Percentiles rank a stretch among this genome's conserved stretches.
These are phyloP conservation scores for Notholithocarpus densiflorus DNA, from an alignment of 306 rosid species.

Conservation along the genomic window DNA sequence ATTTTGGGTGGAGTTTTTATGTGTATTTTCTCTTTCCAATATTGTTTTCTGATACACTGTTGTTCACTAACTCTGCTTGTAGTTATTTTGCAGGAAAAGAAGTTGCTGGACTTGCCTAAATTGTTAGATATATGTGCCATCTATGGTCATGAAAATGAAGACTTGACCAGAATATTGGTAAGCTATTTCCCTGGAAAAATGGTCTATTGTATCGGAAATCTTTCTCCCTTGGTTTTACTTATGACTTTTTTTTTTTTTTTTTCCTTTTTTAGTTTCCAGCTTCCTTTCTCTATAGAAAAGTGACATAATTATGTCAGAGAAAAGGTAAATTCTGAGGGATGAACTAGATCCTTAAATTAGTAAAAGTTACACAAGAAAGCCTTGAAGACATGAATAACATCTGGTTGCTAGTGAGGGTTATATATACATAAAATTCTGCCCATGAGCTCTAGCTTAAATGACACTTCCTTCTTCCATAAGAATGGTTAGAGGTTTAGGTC, in stretches of 20 bases:
- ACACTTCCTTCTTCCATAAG: no score
- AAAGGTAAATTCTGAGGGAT: not conserved
- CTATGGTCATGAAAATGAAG: slow-evolving; percentile 82
- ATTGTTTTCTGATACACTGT: slow-evolving; percentile 17
- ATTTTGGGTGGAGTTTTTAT: not conserved
- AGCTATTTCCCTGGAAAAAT: slow-evolving; percentile 16
- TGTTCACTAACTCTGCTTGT: slow-evolving; percentile 69
- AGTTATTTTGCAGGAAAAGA: slow-evolving; percentile 96
- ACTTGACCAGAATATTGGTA: slow-evolving; percentile 73
- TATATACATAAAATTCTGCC: not conserved
- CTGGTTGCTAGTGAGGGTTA: not conserved
- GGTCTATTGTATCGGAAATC: not conserved
- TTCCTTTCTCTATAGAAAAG: not conserved
- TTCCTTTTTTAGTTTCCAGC: not conserved
- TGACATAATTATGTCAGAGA: not conserved
- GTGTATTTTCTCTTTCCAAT: slow-evolving; percentile 9
- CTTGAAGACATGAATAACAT: not conserved
- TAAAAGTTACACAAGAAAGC: not conserved
- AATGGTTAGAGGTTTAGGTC: no score
- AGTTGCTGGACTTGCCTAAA: slow-evolving; percentile 86
- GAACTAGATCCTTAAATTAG: not conserved
- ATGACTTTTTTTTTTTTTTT: no score
- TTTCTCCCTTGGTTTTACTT: not conserved
- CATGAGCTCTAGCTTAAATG: no score
- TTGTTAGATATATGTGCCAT: slow-evolving; percentile 92